Percentiles rank a stretch among this genome's conserved stretches.
phyloP scores from a whole-genome alignment of 192 early-diverging fungal species.

The Coemansia sp. region DNA sequence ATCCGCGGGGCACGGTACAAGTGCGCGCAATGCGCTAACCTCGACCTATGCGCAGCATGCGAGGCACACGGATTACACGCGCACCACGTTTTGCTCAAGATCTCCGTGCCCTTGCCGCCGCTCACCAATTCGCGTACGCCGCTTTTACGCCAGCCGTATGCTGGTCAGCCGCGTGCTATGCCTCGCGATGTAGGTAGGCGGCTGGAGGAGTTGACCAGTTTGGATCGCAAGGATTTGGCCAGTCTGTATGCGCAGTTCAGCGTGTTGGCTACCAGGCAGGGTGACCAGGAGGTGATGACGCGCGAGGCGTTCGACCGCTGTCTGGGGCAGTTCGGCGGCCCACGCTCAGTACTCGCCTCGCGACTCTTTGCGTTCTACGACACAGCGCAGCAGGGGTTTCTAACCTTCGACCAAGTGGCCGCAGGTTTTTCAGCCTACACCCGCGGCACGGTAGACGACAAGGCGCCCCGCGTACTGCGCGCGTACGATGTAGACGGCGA shows the following conservation, averaged over 20 bases:
- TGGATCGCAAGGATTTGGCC: conserved; percentile 80
- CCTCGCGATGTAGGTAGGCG: conserved; percentile 6
- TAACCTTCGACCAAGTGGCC: conserved; percentile 83
- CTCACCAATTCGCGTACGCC: conserved; percentile 75
- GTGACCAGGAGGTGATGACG: conserved; percentile 69
- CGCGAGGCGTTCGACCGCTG: conserved; percentile 78
- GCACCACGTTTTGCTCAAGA: conserved; percentile 88
- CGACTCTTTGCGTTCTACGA: conserved; percentile 81
- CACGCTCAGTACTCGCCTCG: conserved; percentile 80
- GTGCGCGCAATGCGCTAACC: conserved; percentile 91
- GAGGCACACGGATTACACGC: conserved; percentile 80
- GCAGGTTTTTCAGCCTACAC: conserved; percentile 75
- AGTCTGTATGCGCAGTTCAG: conserved; percentile 87
- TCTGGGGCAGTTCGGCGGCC: conserved; percentile 79
- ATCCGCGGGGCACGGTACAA: conserved; percentile 90
- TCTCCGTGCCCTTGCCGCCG: conserved; percentile 88
- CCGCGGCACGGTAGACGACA: conserved; percentile 88
- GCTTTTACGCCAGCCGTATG: conserved; percentile 75
- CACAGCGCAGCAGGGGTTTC: conserved; percentile 15
- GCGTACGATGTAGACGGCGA: conserved; percentile 92
- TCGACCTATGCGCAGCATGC: conserved; percentile 90
- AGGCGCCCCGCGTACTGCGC: conserved; percentile 73
- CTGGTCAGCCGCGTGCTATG: conserved; percentile 51
- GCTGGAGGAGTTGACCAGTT: conserved; percentile 17
- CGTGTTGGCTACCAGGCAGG: conserved; percentile 65